These are phyloP conservation scores for Agrostemma githago DNA, from an alignment of 148 eudicot species.

Conservation along the genomic window DNA sequence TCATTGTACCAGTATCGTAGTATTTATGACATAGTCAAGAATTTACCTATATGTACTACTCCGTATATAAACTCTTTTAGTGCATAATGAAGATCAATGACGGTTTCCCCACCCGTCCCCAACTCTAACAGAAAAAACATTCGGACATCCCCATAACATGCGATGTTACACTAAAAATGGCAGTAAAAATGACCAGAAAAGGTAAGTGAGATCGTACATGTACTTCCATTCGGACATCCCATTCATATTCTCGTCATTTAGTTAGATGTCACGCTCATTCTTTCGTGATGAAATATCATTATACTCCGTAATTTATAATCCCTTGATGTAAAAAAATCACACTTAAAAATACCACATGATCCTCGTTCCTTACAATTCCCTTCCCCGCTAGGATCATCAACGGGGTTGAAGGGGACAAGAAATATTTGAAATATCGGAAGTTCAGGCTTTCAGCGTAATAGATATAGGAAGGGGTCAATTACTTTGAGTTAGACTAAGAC, in stretches of 20 bases:
- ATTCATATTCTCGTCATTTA: too few relatives aligned
- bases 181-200: neutral
- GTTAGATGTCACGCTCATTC: neutral
- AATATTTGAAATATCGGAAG: too few relatives aligned
- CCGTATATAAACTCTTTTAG: too few relatives aligned
- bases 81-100: too few relatives aligned
- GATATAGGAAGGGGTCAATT: too few relatives aligned
- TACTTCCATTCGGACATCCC: neutral
- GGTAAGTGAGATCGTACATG: neutral
- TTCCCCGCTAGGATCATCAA: neutral
- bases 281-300: too few relatives aligned
- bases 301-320: neutral
- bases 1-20: neutral
- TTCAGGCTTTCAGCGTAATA: too few relatives aligned
- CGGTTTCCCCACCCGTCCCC: neutral
- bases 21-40: too few relatives aligned
- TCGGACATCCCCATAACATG: constrained; percentile 4
- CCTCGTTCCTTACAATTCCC: neutral
- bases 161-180: neutral
- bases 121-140: constrained; percentile 6
- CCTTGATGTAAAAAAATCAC: neutral
- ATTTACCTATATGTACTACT: too few relatives aligned
- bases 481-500: too few relatives aligned
- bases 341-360: neutral
- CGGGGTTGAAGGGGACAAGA: neutral